phyloP scores from a whole-genome alignment of 306 rosid species.

The Prunus campanulata region DNA sequence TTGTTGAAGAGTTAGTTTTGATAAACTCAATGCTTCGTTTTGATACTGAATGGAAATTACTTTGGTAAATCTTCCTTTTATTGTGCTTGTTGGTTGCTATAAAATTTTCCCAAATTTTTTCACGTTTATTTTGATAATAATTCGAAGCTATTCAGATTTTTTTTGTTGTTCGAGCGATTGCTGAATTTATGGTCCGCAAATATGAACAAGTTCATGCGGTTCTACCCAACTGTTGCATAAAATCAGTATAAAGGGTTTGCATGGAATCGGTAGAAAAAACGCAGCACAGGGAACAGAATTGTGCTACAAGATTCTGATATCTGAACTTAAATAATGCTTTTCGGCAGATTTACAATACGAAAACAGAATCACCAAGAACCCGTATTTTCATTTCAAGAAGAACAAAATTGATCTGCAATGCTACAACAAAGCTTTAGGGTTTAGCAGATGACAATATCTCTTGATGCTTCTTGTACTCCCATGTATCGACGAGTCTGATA shows the following conservation, averaged over 20 bases:
- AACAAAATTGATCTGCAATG: background rate
- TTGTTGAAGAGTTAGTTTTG: background rate
- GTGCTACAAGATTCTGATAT: background rate
- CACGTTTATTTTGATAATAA: too few relatives aligned
- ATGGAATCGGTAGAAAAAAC: background rate
- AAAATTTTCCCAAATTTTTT: background rate
- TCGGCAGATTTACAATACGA: too few relatives aligned
- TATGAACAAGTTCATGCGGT: background rate
- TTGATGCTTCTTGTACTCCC: background rate
- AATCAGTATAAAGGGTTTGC: background rate
- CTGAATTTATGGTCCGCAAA: too few relatives aligned
- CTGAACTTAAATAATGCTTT: background rate
- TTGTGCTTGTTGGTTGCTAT: background rate
- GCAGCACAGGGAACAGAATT: background rate
- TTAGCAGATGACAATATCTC: background rate
- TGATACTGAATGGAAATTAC: background rate
- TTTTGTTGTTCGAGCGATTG: too few relatives aligned
- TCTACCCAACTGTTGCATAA: background rate
- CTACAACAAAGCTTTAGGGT: background rate
- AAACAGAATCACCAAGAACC: background rate
- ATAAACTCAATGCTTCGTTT: background rate
- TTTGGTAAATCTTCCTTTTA: background rate
- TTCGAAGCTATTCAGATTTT: too few relatives aligned
- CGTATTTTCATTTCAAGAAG: background rate
- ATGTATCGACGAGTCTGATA: background rate